Percentiles rank a stretch among this genome's conserved stretches.
phyloP scores from a whole-genome alignment of 164 flowering plant species.

The Akebia trifoliata region DNA sequence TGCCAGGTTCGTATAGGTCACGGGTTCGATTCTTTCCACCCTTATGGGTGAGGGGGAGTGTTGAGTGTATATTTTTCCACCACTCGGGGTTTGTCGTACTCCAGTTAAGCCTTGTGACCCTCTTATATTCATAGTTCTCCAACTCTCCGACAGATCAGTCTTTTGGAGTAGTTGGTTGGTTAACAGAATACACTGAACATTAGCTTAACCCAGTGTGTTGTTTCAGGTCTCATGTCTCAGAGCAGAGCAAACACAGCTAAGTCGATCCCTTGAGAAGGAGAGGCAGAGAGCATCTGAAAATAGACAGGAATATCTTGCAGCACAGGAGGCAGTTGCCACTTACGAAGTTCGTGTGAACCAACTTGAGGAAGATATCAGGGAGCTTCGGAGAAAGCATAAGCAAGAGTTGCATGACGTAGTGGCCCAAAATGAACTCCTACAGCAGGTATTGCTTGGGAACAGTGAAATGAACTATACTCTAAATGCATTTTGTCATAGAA shows the following conservation, averaged over 20 bases:
- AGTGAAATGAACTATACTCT: background rate
- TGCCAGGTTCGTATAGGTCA: too few species aligned
- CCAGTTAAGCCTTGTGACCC: too few species aligned
- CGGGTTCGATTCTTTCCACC: too few species aligned
- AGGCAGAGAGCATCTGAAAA: slow-evolving; percentile 96
- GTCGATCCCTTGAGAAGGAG: slow-evolving; percentile 89
- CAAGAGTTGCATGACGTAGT: slow-evolving; percentile 70
- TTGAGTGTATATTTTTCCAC: too few species aligned
- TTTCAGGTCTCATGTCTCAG: slow-evolving; percentile 93
- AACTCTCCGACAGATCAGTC: too few species aligned
- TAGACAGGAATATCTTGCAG: slow-evolving; percentile 91
- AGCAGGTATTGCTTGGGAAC: slow-evolving; percentile 49
- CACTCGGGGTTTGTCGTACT: too few species aligned
- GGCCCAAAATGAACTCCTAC: slow-evolving; percentile 59
- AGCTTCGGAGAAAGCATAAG: slow-evolving; percentile 74
- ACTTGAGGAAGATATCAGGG: slow-evolving; percentile 77
- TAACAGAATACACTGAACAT: too few species aligned
- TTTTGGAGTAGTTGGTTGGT: too few species aligned
- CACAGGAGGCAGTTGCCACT: slow-evolving; percentile 93
- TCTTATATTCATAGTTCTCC: too few species aligned
- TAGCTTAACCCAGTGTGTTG: slow-evolving; percentile 21
- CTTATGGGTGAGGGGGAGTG: too few species aligned
- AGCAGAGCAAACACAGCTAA: slow-evolving; percentile 88
- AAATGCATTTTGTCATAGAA: background rate
- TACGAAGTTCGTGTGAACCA: slow-evolving; percentile 83